Base-by-base conservation (phyloP, 1,284 basidiomycete genomes). In the Neotropicomus parvogracilis region DNA sequence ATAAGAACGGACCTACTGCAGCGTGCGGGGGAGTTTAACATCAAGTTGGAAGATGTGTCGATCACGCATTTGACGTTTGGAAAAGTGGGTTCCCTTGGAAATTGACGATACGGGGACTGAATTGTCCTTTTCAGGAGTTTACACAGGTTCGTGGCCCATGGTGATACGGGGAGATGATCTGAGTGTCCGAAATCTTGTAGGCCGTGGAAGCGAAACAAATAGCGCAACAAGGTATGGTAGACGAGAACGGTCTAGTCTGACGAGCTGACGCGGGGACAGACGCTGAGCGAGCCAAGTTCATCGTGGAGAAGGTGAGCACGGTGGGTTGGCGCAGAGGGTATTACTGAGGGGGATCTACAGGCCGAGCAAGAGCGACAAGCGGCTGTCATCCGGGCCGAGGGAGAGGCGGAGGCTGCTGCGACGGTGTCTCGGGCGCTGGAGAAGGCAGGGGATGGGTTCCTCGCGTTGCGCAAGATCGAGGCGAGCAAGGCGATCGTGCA, bases 331-430 rank as follows among this genome's bases (percentile, higher is more conserved):
- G 20, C 17, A 37, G 48, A 24, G 39, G 48, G 46, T 17, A 35
- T 40, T 42, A 33, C 58, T 65, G 43, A 69, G 19, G 9, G 20
- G 45, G 39, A n/a, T n/a, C 44, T 26, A 34, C 54, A 92, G 89
- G 93, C 97, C 29, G 95, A 99, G 69, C 97, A 99, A 87, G 97
- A 99, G 70, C 85, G 95, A 50, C 95, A 99, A 75, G 97, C 95
- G 1, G 87, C 92, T 6, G 95, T 99, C 55, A 97, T 99, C 55
- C 85, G 97, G 48, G 95, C 97, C 2, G 95, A 99, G 70, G 97
- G 97, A 53, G 95, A 99, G 74, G 95, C 95, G 4, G 95, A 99
- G 73, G 97, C 95, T 9, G 94, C 94, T 6, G 74, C 83, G 49
- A 95, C 93, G 49, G 97, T 99, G 64, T 95, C 92, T 13, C 80